Base-by-base conservation (phyloP, 352 stramenopile species). In the Phytophthora sojae region DNA sequence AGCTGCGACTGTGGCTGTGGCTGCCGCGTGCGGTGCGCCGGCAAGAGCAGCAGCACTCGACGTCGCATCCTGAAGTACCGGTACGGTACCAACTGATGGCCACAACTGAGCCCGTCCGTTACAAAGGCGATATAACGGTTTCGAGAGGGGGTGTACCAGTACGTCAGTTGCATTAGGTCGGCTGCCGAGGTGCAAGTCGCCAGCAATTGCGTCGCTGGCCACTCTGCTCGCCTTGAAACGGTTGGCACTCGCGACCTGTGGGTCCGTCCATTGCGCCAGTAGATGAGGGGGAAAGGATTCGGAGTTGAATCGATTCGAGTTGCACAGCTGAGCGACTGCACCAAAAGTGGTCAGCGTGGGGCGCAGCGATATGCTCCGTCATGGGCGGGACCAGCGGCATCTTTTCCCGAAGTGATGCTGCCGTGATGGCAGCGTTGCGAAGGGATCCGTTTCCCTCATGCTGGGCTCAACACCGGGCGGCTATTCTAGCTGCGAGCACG, bases 181-280 rank as follows among this genome's bases (percentile, higher is more conserved):
- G 29, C 29, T 44, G 51, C 23, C 32, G 55, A 14, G 7, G 14
- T 35, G 42, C 57, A 65, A 65, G 44, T 65, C 15, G 58, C 29
- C 45, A 65, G 56, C 56, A 71, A 71, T 59, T 75, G 62, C 61
- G 47, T 54, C 26, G 67, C 67, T 75, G 67, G 61, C 61, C 51
- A 71, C 62, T 73, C 55, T 54, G 23, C 61, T 64, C 64, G 60
- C 49, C 61, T 62, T 59, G 67, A 71, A 71, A 75, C 62, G 62
- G 61, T 63, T 44, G 30, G 21, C 37, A 39, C 59, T 73, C 37
- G 17, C 21, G 15, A 52, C 53, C 35, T 8, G 57, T 55, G 25
- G 26, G 14, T 55, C 23, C 39, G 37, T 35, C 3, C 30, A 25
- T 11, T n/a, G 52, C 11, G 4, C 57, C 25, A 37, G 54, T 42